Base-by-base conservation (phyloP, 2,329 filamentous ascomycete species). In the Colletotrichum tanaceti region DNA sequence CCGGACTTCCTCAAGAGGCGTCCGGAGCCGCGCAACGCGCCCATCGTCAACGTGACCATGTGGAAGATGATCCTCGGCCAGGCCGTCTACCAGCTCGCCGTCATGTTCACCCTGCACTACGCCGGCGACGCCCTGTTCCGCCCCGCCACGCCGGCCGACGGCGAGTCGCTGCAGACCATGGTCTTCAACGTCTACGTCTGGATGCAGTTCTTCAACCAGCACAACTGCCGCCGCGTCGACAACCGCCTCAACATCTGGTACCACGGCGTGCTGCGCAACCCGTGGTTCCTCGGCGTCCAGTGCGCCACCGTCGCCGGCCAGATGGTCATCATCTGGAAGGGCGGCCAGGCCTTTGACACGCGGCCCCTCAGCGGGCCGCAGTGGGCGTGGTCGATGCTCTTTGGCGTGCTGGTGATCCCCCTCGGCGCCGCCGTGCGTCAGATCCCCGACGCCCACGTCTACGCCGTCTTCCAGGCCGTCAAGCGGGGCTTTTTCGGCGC, bases 161-260 rank as follows among this genome's bases (percentile, higher is more conserved):
- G 44, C 1, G 63, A 54, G 11, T 79, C 87, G 63, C 79, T 91
- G 59, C 79, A 88, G 65, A 93, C 92, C 0, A 83, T 95, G 20
- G 89, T 95, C 10, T 94, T 95, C 84, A 96, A 95, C 79, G 91
- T 91, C 0, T 95, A 94, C 73, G 91, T 94, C 52, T 94, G 92
- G 91, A 94, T 95, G 91, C 92, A 95, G 73, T 93, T 96, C 72
- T 95, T 95, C 84, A 95, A 96, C 74, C 88, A 93, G 73, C 87
- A 93, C 80, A 94, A 93, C 82, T 94, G 93, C 78, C 90, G 93
- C 44, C 88, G 92, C 14, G 87, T 95, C 10, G 93, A 95, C 77
- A 95, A 96, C 78, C 89, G 89, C 69, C 89, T 94, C 79, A 94
- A 96, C 75, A 90, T 96, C 63, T 81, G 79, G 73, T 93, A 94